Conservation (phyloP, 148 eudicot genomes). For the Silene latifolia region DNA sequence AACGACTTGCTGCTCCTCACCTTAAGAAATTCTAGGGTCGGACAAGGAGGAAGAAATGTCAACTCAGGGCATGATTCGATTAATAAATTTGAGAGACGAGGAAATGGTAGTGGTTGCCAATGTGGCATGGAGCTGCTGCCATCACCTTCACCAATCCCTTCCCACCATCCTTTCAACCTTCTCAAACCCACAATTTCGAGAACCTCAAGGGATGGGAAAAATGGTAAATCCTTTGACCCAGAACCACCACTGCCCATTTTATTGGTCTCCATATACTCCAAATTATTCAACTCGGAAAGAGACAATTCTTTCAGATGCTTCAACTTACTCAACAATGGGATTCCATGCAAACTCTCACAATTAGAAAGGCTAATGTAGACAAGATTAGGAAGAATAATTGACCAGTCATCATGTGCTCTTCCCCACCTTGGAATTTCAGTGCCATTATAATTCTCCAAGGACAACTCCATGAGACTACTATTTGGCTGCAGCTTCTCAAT, state of each 20-base stretch:
- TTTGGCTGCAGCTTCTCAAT: constrained; percentile 22
- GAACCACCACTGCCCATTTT: no score
- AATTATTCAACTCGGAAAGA: no score
- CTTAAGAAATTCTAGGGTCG: no score
- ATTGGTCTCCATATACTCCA: no score
- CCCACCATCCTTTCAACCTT: constrained; percentile 22
- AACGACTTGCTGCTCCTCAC: no score
- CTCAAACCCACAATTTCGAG: no score
- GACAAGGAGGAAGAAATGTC: background rate
- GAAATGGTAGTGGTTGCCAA: background rate
- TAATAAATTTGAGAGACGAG: background rate
- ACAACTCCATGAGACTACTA: constrained; percentile 1
- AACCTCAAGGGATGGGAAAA: no score
- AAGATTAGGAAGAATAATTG: constrained; percentile 11
- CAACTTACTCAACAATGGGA: no score
- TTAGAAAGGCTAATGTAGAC: background rate
- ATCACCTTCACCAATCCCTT: background rate
- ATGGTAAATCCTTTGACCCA: no score
- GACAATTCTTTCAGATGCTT: no score
- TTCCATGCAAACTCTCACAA: background rate
- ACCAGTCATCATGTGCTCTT: background rate
- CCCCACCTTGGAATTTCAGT: constrained; percentile 22
- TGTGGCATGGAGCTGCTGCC: no score
- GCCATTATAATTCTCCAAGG: background rate
- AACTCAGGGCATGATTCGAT: background rate